phyloP scores from a whole-genome alignment of 192 early-diverging fungal genomes.

The Haplosporangium gracile region DNA sequence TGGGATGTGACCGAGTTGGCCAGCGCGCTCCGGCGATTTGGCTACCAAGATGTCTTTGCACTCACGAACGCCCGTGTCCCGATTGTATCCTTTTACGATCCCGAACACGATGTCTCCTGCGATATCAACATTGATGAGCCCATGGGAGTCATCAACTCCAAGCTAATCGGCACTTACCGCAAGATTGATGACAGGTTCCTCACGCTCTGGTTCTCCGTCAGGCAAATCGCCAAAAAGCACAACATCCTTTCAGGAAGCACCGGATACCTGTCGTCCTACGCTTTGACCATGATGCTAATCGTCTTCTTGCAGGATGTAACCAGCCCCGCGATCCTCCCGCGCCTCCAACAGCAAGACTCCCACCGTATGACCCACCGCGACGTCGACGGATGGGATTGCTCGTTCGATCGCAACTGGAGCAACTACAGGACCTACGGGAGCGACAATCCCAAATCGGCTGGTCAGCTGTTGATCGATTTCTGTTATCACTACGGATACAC shows the following conservation, averaged over 20 bases:
- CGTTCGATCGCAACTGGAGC: constrained; percentile 14
- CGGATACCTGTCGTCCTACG: constrained; percentile 3
- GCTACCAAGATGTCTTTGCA: background rate
- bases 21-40: background rate
- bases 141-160: constrained; percentile 2
- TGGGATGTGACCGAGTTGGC: background rate
- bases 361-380: background rate
- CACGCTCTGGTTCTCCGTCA: constrained; percentile 17
- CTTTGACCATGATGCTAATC: constrained; percentile 21
- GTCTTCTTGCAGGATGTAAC: background rate
- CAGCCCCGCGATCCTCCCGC: constrained; percentile 7
- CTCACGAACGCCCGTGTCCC: constrained; percentile 5
- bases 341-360: constrained; percentile 1
- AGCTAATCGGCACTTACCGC: constrained; percentile 13
- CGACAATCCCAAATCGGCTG: background rate
- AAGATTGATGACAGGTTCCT: constrained; percentile 10
- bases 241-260: constrained; percentile 8
- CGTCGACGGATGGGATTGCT: constrained; percentile 11
- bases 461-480: background rate
- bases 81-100: constrained; percentile 3
- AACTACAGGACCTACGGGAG: background rate
- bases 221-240: background rate
- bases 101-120: background rate
- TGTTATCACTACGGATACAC: background rate
- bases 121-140: constrained; percentile 15